Evolutionary conservation across 208 protist genomes (phyloP), one percentile per base, ranked within the genome.

Genomic region (Crithidia brevicula): DNA sequence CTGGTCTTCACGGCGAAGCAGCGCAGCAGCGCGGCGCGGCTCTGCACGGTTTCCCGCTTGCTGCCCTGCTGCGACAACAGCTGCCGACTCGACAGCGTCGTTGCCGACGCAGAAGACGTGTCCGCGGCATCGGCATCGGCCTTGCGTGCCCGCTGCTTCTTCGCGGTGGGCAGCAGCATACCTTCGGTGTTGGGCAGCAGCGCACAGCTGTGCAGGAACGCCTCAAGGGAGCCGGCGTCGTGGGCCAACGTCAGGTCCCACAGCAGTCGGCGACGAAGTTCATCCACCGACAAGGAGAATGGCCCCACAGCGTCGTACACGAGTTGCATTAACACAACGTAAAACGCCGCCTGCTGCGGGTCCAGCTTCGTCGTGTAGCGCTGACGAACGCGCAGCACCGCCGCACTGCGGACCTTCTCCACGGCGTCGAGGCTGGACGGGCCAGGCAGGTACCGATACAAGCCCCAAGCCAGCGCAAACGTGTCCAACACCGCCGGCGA

Each of bases 231-330:
- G 11, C 87, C 91, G 18, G 79, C 85, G 45, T 93, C 81, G 52
- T 58, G 58, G 20, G 73, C 84, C 27, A 94, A 59, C 8, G 86
- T 93, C 27, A 86, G 34, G 33, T 73, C 74, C 87, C 88, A 96
- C 66, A 83, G 65, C 56, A 89, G 77, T 11, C 86, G 86, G 0
- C 52, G 43, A 50, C 85, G 77, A 52, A 96, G 49, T 45, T 92
- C 84, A 20, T 86, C 74, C 16, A 93, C 57, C 6, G 72, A 40
- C 23, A 94, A 77, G 15, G 87, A 90, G 67, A 88, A 90, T 5
- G 77, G 60, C 4, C 82, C 87, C 22, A 96, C 88, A 11, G 83
- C 66, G 70, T 96, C 91, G 75, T 94, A 93, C 16, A 94, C 3
- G 16, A 94, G 67, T 36, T 91, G 86, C 85, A 89, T 86, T 8